Base-by-base conservation (phyloP, 2,329 filamentous ascomycete species). In the Fusarium luffae region DNA sequence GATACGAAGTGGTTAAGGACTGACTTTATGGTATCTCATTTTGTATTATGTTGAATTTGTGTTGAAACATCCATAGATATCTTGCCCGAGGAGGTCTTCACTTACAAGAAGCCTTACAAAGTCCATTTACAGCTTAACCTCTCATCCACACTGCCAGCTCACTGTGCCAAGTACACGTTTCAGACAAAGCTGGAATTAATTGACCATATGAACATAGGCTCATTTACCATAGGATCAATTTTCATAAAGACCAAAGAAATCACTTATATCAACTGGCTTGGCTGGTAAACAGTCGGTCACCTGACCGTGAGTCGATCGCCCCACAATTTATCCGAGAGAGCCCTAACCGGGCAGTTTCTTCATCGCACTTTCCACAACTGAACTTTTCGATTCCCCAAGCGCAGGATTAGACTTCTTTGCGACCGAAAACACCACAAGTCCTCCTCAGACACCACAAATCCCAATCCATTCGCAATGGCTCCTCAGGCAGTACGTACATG, bases 361-460 rank as follows among this genome's bases (percentile, higher is more conserved):
- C 14, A 34, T 18, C 32, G 32, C 32, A 34, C 32, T 34, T 34
- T 34, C 32, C 32, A 5, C 8, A 34, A 16, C 16, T 34, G 32
- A 34, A 34, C 32, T 34, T 18, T 34, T 34, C 16, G 32, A 16
- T 34, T 34, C 14, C 14, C 14, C 32, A 75, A 86, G 88, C 93
- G 93, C 91, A 96, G 93, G 93, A 96, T 96, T 85, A 85, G 84
- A 96, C 84, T 77, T 87, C 85, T 87, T 87, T 87, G 85, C 85
- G 85, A 84, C 52, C 54, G 49, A 51, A 68, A 64, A 71, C 74
- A 76, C 68, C 74, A 79, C 76, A 52, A 51, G 59, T 71, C 64
- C 68, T 42, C 18, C 63, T 60, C 78, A 80, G 83, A 77, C 32
- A 67, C 27, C 61, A 50, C 46, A 60, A 70, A 63, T 50, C 54